Evolutionary conservation across 345 rosid species (phyloP), one percentile per base, ranked within the genome.

Genomic region (Bruguiera parviflora): DNA sequence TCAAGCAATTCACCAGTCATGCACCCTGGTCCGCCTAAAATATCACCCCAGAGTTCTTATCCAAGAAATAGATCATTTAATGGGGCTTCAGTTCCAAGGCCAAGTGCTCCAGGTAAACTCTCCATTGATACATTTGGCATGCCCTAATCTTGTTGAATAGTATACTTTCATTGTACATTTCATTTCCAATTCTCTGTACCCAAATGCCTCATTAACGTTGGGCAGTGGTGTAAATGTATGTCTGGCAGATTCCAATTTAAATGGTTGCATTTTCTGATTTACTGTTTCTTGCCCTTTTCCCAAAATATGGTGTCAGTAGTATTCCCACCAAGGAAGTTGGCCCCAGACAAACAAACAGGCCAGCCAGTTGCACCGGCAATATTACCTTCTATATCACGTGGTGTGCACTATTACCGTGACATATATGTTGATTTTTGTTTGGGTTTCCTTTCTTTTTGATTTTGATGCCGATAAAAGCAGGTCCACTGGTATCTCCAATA

Each of bases 311-410:
- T 64, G 20, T 61, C 85, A 81, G 85, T 61, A 72, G 75, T 77
- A 47, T 72, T 90, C 69, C 88, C 84, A 16, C 73, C 86, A 65
- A 70, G 71, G 73, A 69, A 69, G 20, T 61, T 49, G 57, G 80
- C 75, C 19, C 77, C 65, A 70, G 77, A 67, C 52, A 70, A 80
- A 53, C 82, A 87, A 3, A 72, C 84, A 3, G 67, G 67, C 64
- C 82, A 21, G 32, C 69, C 79, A 22, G 35, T 61, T 33, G 68
- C 73, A 61, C 79, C 81, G 20, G 60, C 70, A 65, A 8, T 18
- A 21, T 53, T 31, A 11, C 75, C 81, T 9, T 37, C 77, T 29
- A 29, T 62, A 53, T 70, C 73, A 28, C 77, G 75, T 9, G 78
- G 84, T 82, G 25, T 57, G 76, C 62, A 5, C 20, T 62, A 2